Conservation (phyloP, 495 filamentous ascomycete genomes). For the Trypethelium eluteriae region DNA sequence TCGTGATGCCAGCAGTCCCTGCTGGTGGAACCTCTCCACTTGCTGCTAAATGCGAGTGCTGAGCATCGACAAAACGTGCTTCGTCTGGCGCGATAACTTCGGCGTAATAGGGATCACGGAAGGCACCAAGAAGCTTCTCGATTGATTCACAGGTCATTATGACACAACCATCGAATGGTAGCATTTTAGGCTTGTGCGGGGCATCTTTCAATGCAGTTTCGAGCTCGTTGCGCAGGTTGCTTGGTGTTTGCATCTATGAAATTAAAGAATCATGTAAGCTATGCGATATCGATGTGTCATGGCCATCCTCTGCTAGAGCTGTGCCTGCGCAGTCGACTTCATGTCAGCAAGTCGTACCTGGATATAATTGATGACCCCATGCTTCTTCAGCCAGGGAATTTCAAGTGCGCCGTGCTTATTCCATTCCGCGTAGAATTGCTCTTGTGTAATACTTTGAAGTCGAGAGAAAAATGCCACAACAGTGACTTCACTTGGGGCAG, state of each 20-base stretch:
- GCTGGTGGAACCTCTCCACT: neutral
- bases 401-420: neutral
- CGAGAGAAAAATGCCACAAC: slow-evolving; percentile 2
- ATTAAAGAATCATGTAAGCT: neutral
- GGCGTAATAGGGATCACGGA: neutral
- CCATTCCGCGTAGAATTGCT: slow-evolving; percentile 2
- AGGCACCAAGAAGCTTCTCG: neutral
- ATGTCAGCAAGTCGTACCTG: neutral
- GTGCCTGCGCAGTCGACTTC: no score
- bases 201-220: neutral
- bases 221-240: neutral
- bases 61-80: neutral
- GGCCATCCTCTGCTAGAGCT: neutral
- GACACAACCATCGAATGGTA: slow-evolving; percentile 1
- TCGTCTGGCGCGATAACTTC: neutral
- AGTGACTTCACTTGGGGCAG: neutral
- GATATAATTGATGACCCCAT: neutral
- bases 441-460: neutral
- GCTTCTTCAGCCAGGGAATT: neutral
- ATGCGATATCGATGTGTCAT: neutral
- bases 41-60: neutral
- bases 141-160: slow-evolving; percentile 2
- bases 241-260: neutral
- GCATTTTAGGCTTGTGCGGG: slow-evolving; percentile 2
- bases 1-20: neutral